phyloP scores from a whole-genome alignment of 176 grass and related monocot species.

The Musa beccarii region DNA sequence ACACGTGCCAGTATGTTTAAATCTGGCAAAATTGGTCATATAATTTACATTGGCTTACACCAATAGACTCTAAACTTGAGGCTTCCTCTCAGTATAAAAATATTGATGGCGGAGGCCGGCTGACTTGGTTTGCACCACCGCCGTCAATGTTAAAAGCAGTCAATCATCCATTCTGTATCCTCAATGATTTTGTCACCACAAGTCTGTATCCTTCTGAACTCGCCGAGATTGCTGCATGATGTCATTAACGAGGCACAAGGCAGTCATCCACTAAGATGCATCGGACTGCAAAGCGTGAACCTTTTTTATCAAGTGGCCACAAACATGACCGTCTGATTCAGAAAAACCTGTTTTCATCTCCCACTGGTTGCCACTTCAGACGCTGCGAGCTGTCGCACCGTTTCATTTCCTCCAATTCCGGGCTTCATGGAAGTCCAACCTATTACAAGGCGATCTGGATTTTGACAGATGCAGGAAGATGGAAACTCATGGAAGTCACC shows the following conservation, averaged over 20 bases:
- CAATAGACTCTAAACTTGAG: too few relatives aligned
- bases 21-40: not conserved
- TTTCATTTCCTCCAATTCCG: not conserved
- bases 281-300: not conserved
- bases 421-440: not conserved
- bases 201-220: not conserved
- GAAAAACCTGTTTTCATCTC: not conserved
- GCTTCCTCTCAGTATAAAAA: too few relatives aligned
- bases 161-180: not conserved
- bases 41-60: not conserved
- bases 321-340: not conserved
- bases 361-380: not conserved
- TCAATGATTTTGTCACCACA: not conserved
- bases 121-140: too few relatives aligned
- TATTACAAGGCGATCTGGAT: constrained; percentile 3
- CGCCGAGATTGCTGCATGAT: not conserved
- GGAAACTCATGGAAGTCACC: constrained; percentile 92
- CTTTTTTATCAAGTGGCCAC: not conserved
- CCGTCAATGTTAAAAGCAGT: not conserved
- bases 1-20: not conserved
- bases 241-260: too few relatives aligned
- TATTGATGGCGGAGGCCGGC: too few relatives aligned
- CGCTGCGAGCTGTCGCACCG: not conserved
- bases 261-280: not conserved
- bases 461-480: constrained; percentile 63